Evolutionary conservation across 495 filamentous ascomycete species (phyloP).

Genomic region (Wilcoxina mikolae): DNA sequence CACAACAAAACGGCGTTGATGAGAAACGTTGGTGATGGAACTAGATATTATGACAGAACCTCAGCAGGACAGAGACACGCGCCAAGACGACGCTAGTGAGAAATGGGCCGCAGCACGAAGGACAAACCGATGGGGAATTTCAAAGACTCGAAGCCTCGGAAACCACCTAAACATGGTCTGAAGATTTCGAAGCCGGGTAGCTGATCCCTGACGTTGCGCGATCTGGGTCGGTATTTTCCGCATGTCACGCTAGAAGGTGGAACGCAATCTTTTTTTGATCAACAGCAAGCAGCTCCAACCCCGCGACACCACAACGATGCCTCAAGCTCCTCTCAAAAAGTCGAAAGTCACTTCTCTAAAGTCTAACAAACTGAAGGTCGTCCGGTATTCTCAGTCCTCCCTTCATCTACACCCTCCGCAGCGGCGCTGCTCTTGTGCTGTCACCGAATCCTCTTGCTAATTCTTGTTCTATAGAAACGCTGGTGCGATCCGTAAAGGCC

Average conservation of each 20-base stretch:
- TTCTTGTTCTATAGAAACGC: conserved; percentile 11
- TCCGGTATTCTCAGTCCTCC: not conserved
- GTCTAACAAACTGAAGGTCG: not conserved
- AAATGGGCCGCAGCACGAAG: too few relatives aligned
- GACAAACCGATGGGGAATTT: too few relatives aligned
- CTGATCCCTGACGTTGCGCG: not conserved
- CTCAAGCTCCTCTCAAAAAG: conserved; percentile 8
- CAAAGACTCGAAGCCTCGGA: too few relatives aligned
- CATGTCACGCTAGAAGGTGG: not conserved
- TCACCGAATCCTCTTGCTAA: not conserved
- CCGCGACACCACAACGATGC: not conserved
- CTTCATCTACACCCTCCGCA: not conserved
- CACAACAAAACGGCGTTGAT: too few relatives aligned
- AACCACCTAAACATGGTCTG: too few relatives aligned
- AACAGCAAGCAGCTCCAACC: not conserved
- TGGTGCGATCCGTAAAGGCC: conserved; percentile 39
- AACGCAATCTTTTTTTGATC: not conserved
- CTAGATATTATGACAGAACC: not conserved
- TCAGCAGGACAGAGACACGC: not conserved
- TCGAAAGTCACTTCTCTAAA: conserved; percentile 1
- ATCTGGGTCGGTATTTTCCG: not conserved
- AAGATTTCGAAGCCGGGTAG: too few relatives aligned
- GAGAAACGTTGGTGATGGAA: too few relatives aligned
- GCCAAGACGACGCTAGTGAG: too few relatives aligned
- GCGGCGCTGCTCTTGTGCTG: too few relatives aligned